phyloP scores from a whole-genome alignment of 1,139 yeast genomes.

The Zygotorulaspora mrakii region DNA sequence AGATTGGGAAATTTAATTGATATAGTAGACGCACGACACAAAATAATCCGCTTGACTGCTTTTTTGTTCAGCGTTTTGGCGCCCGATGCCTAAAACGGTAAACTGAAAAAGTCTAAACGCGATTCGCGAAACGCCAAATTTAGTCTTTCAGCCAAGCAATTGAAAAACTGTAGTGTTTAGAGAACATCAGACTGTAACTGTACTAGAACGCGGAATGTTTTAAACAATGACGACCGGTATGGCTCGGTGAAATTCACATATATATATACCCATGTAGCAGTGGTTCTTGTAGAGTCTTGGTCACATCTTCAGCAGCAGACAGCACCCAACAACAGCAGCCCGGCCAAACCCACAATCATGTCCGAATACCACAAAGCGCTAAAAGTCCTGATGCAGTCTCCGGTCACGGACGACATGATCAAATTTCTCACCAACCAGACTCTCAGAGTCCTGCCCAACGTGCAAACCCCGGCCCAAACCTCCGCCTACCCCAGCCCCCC shows the following conservation, averaged over 20 bases:
- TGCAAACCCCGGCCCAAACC: constrained; percentile 2
- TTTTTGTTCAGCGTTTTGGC: constrained; percentile 6
- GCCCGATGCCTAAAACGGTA: constrained; percentile 8
- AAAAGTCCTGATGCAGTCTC: constrained; percentile 33
- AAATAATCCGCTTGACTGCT: neutral
- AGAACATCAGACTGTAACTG: too few relatives aligned
- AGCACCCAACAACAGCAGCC: neutral
- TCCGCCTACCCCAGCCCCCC: constrained; percentile 20
- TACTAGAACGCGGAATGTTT: too few relatives aligned
- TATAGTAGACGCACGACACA: too few relatives aligned
- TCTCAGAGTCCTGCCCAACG: constrained; percentile 30
- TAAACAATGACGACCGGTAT: too few relatives aligned
- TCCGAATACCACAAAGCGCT: constrained; percentile 32
- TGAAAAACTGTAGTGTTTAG: too few relatives aligned
- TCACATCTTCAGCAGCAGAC: too few relatives aligned
- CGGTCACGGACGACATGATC: constrained; percentile 37
- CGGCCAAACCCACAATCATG: constrained; percentile 17
- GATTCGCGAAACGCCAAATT: constrained; percentile 3
- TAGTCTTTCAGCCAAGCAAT: too few relatives aligned
- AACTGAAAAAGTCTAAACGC: constrained; percentile 1
- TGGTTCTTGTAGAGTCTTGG: too few relatives aligned
- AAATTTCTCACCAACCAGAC: constrained; percentile 32
- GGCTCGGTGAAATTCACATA: too few relatives aligned
- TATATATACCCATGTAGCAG: too few relatives aligned
- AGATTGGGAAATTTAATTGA: constrained; percentile 1